These are phyloP conservation scores for Gremmenia infestans DNA, from an alignment of 2,329 filamentous ascomycete species.

Conservation along the genomic window DNA sequence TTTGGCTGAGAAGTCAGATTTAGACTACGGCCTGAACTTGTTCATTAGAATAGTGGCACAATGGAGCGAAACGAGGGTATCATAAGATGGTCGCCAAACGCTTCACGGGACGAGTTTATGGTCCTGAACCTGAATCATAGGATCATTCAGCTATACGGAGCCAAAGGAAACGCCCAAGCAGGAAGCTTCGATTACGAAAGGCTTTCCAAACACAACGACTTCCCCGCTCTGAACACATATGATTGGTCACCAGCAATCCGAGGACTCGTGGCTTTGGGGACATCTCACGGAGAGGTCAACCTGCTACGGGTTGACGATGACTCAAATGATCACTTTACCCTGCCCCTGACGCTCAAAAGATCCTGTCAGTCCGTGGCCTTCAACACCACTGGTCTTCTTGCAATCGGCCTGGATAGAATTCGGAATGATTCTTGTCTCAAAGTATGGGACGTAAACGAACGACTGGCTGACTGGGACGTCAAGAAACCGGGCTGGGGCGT, in stretches of 20 bases:
- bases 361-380: conserved; percentile 80
- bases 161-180: conserved; percentile 52
- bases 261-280: conserved; percentile 69
- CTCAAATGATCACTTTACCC: conserved; percentile 58
- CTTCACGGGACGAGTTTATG: conserved; percentile 54
- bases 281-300: conserved; percentile 69
- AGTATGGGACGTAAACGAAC: conserved; percentile 69
- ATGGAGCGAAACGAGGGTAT: conserved; percentile 43
- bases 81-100: conserved; percentile 61
- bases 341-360: conserved; percentile 69
- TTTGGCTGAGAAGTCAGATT: too few relatives aligned
- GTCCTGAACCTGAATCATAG: conserved; percentile 61
- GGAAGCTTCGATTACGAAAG: conserved; percentile 54
- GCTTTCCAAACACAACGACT: conserved; percentile 55
- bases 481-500: conserved; percentile 41
- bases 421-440: conserved; percentile 78
- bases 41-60: not conserved
- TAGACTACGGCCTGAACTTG: too few relatives aligned
- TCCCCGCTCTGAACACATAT: conserved; percentile 59
- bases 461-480: conserved; percentile 47
- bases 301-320: conserved; percentile 68
- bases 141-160: conserved; percentile 58
- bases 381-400: conserved; percentile 65
- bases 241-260: conserved; percentile 61
- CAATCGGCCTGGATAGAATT: conserved; percentile 74